Base-by-base conservation (phyloP, 1,139 yeast species). In the Suhomyces guaymorum region DNA sequence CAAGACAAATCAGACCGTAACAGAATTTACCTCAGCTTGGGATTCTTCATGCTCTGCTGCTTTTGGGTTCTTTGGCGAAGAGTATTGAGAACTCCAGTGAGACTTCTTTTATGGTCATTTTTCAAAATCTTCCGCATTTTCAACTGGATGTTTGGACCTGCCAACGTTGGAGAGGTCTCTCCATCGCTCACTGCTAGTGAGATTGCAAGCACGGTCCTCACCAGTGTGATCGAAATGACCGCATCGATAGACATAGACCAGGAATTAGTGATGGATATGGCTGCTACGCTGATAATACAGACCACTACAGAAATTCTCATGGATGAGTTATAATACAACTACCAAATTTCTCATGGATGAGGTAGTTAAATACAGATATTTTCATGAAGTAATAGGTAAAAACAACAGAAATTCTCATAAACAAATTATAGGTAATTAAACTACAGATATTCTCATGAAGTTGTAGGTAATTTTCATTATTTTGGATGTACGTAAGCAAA, bases 11-110 rank as follows among this genome's bases (percentile, higher is more conserved):
- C 71, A 42, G 92, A 84, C 49, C 68, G 84, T 33, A 64, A 74
- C 32, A 62, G 78, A 37, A 82, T 83, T 51, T 76, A 79, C 44
- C 56, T 75, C 34, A 70, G 86, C 19, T 49, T 82, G 28, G 78
- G 77, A 13, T 79, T 83, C 44, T 69, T 83, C 38, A 61, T 70
- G 3, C 44, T 70, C 2, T 82, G 81, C 23, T 64, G 84, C 43
- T 52, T 61, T 3, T 82, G 86, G 83, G 78, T 83, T 14, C 44
- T 82, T 2, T 83, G 84, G 80, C 61, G 82, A 44, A 63, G 90
- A 37, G 64, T 83, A 3, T 58, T 83, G 26, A 66, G 72, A 47
- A 63, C 73, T 10, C 90, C 90, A 0, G 63, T 79, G 1, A 61
- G 59, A 50, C 51, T 82, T 9, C 42, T 80, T 20, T 38, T 82